A percentile compares a stretch with the other conserved stretches of the same genome.
These are phyloP conservation scores for Beauveria medogensis DNA, from an alignment of 2,329 filamentous ascomycete species.

Conservation along the genomic window DNA sequence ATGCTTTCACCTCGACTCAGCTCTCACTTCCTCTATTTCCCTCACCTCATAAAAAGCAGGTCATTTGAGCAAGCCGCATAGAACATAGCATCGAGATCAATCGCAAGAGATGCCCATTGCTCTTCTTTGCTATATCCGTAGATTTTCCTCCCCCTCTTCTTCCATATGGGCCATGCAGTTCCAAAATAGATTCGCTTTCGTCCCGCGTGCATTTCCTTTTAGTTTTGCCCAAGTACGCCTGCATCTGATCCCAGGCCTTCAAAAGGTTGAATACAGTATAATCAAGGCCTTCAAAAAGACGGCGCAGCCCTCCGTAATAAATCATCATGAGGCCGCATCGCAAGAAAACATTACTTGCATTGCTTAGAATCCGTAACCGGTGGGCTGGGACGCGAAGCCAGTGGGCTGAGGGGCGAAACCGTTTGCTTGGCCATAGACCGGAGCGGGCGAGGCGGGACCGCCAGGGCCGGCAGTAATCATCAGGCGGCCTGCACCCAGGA, in stretches of 20 bases:
- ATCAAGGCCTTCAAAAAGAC: neutral
- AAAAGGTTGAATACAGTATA: neutral
- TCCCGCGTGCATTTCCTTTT: slow-evolving; percentile 2
- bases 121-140: neutral
- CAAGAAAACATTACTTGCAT: slow-evolving; percentile 4
- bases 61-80: neutral
- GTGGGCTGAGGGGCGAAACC: slow-evolving; percentile 84
- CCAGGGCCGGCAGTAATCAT: slow-evolving; percentile 92
- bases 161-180: neutral
- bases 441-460: slow-evolving; percentile 51
- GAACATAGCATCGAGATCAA: slow-evolving; percentile 2
- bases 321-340: neutral
- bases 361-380: slow-evolving; percentile 59
- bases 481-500: slow-evolving; percentile 77
- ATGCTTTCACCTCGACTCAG: neutral
- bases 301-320: neutral
- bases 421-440: slow-evolving; percentile 65
- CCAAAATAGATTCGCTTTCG: neutral
- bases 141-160: neutral
- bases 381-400: slow-evolving; percentile 82
- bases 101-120: neutral
- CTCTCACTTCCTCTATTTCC: neutral
- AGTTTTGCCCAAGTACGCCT: neutral
- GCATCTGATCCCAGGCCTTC: neutral
- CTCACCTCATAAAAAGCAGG: neutral